These are phyloP conservation scores for Diphasiastrum complanatum DNA, from an alignment of 83 land plant species.

Conservation along the genomic window DNA sequence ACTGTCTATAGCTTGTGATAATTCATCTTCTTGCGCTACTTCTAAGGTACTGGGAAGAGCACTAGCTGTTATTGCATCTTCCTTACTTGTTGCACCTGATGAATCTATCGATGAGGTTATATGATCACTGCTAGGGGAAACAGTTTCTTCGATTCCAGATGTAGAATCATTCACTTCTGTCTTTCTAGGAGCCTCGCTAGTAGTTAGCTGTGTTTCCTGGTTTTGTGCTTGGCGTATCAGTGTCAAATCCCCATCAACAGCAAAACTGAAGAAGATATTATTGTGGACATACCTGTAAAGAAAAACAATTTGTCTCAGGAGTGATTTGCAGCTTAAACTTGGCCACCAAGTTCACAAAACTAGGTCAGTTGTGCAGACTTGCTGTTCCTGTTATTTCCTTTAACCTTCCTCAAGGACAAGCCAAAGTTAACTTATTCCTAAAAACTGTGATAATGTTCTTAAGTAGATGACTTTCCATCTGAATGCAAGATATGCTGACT, in stretches of 20 bases:
- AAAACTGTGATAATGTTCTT: too few species aligned
- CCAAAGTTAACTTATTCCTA: too few species aligned
- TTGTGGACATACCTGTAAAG: constrained; percentile 95
- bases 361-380: too few species aligned
- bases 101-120: too few species aligned
- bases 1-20: constrained; percentile 50
- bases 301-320: too few species aligned
- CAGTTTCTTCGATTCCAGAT: neutral
- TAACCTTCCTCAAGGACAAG: too few species aligned
- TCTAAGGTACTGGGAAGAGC: constrained; percentile 5
- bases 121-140: neutral
- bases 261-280: constrained; percentile 99
- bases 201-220: constrained; percentile 17
- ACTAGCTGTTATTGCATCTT: constrained; percentile 7
- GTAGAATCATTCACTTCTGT: neutral
- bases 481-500: too few species aligned
- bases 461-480: too few species aligned
- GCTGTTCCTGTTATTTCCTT: too few species aligned
- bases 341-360: neutral
- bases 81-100: constrained; percentile 9
- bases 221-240: constrained; percentile 46
- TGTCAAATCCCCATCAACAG: constrained; percentile 86
- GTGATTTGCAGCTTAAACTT: too few species aligned
- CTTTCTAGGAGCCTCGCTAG: constrained; percentile 3
- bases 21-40: constrained; percentile 30